Conservation (phyloP, 2,329 filamentous ascomycete genomes). For the Orbilia oligospora region DNA sequence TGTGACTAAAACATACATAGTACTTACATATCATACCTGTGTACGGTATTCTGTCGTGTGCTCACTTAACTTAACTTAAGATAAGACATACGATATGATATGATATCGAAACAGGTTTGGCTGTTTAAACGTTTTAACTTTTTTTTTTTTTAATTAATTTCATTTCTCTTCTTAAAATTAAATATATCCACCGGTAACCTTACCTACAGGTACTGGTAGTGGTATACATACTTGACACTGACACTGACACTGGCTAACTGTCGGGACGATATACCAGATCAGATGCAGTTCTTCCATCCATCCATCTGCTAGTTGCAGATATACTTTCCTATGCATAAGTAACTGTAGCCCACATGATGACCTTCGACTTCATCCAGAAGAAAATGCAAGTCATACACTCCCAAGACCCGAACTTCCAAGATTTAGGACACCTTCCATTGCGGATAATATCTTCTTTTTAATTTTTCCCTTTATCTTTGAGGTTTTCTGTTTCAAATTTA, state of each 20-base stretch:
- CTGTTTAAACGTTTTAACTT: too few relatives aligned
- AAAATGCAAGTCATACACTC: conserved; percentile 49
- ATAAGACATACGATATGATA: too few relatives aligned
- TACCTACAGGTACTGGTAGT: too few relatives aligned
- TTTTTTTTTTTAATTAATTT: too few relatives aligned
- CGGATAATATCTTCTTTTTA: conserved; percentile 35
- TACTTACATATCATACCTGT: too few relatives aligned
- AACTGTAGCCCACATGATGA: conserved; percentile 50
- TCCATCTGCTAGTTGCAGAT: not conserved
- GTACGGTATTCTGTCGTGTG: too few relatives aligned
- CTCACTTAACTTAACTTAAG: not conserved
- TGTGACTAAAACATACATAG: too few relatives aligned
- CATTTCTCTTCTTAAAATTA: too few relatives aligned
- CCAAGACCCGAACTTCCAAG: conserved; percentile 39
- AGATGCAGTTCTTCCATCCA: conserved; percentile 15
- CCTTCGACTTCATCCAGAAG: conserved; percentile 10
- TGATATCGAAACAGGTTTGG: too few relatives aligned
- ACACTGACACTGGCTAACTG: conserved; percentile 1
- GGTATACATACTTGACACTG: conserved; percentile 1
- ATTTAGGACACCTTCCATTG: conserved; percentile 42
- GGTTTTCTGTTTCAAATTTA: conserved; percentile 6
- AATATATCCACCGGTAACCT: too few relatives aligned
- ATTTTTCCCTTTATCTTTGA: not conserved
- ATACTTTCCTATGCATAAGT: conserved; percentile 27
- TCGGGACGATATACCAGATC: conserved; percentile 42